phyloP scores from a whole-genome alignment of 1,139 yeast species.

The Candida pseudocylindracea region DNA sequence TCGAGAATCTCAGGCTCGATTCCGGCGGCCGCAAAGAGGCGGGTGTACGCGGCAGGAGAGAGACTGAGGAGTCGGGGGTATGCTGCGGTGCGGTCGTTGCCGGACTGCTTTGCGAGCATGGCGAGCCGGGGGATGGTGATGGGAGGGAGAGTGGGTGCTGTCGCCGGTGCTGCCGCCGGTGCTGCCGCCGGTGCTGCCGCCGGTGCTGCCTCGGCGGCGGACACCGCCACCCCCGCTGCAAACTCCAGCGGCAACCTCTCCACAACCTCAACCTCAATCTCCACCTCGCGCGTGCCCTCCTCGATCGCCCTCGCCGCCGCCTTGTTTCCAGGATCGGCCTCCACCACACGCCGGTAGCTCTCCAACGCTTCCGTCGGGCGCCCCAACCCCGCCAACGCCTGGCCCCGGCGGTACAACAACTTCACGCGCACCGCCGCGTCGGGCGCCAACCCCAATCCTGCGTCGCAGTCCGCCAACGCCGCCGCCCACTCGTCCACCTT shows the following conservation, averaged over 20 bases:
- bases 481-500: constrained; percentile 28
- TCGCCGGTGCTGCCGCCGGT: too few species aligned
- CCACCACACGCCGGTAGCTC: too few species aligned
- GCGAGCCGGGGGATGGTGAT: too few species aligned
- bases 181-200: too few species aligned
- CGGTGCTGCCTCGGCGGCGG: too few species aligned
- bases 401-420: constrained; percentile 32
- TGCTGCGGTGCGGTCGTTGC: too few species aligned
- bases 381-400: too few species aligned
- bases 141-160: too few species aligned
- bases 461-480: constrained; percentile 38
- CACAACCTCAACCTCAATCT: constrained; percentile 20
- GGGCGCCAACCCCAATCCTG: constrained; percentile 23
- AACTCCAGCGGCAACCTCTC: constrained; percentile 21
- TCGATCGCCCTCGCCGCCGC: constrained; percentile 11
- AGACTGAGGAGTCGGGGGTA: constrained; percentile 18
- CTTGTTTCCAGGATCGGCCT: too few species aligned
- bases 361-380: too few species aligned
- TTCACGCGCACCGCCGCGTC: constrained; percentile 17
- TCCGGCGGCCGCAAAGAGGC: constrained; percentile 22
- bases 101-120: too few species aligned
- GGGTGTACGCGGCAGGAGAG: constrained; percentile 5
- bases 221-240: neutral
- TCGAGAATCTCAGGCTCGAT: constrained; percentile 33
- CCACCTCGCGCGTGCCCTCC: constrained; percentile 5